phyloP scores from a whole-genome alignment of 1,284 basidiomycete genomes.

The Melampsora americana region DNA sequence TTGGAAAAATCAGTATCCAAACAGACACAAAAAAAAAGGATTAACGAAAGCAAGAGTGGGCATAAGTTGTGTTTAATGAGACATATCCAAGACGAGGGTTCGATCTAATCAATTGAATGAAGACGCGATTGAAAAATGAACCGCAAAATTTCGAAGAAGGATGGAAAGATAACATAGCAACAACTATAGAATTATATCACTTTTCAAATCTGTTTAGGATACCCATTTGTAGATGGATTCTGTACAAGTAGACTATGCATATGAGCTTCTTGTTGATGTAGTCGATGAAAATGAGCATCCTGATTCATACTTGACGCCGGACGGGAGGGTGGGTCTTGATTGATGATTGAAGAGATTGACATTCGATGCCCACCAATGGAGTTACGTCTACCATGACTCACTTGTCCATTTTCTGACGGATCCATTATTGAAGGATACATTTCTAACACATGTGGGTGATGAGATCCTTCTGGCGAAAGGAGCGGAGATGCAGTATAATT shows the following conservation, averaged over 20 bases:
- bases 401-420: background rate
- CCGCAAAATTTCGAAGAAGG: too few species aligned
- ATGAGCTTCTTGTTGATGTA: conserved; percentile 32
- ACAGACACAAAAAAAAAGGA: too few species aligned
- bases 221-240: conserved; percentile 15
- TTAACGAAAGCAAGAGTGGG: too few species aligned
- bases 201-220: conserved; percentile 15
- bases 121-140: too few species aligned
- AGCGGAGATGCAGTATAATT: background rate
- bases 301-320: conserved; percentile 7
- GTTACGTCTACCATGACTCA: background rate
- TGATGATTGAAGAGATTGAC: conserved; percentile 38
- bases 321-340: conserved; percentile 24
- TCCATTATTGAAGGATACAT: background rate
- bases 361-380: conserved; percentile 28
- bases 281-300: conserved; percentile 10
- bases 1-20: too few species aligned
- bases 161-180: background rate
- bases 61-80: too few species aligned
- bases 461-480: background rate
- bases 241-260: conserved; percentile 33
- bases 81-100: too few species aligned
- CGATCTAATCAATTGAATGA: too few species aligned
- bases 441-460: background rate
- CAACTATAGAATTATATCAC: background rate